Conservation (phyloP, 73 alveolate species). For the Tetrahymena elliotti region DNA sequence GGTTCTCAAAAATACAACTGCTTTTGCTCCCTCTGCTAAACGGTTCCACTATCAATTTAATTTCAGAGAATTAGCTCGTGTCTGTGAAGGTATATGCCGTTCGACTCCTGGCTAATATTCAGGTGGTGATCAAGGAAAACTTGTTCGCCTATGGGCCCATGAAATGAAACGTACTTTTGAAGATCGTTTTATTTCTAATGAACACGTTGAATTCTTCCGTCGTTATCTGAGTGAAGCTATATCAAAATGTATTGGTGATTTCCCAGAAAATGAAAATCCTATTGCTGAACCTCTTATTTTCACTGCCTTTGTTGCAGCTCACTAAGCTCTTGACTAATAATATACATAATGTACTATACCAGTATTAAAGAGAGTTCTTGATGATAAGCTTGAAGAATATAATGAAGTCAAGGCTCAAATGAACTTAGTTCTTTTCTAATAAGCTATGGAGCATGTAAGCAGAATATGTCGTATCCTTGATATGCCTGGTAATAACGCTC, state of each 20-base stretch:
- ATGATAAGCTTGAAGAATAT: conserved; percentile 88
- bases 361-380: conserved; percentile 82
- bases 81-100: conserved; percentile 87
- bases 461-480: conserved; percentile 96
- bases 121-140: conserved; percentile 79
- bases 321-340: conserved; percentile 49
- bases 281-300: conserved; percentile 70
- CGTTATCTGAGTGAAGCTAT: conserved; percentile 36
- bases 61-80: conserved; percentile 92
- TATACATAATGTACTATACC: conserved; percentile 29
- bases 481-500: conserved; percentile 97
- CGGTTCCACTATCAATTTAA: conserved; percentile 99
- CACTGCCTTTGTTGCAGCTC: conserved; percentile 85
- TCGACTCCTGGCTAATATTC: conserved; percentile 83
- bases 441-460: conserved; percentile 96
- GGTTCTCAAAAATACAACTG: conserved; percentile 74
- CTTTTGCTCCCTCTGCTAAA: conserved; percentile 97
- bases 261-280: conserved; percentile 65
- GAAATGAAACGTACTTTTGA: conserved; percentile 95
- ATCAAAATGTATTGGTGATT: conserved; percentile 22
- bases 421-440: conserved; percentile 97
- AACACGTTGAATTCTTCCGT: conserved; percentile 77
- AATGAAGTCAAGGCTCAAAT: conserved; percentile 91
- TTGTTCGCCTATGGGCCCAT: conserved; percentile 96
- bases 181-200: conserved; percentile 91